Percentiles rank a stretch among this genome's conserved stretches.
These are phyloP conservation scores for Yamadazyma spencermartinsiae DNA, from an alignment of 1,139 yeast species.

Conservation along the genomic window DNA sequence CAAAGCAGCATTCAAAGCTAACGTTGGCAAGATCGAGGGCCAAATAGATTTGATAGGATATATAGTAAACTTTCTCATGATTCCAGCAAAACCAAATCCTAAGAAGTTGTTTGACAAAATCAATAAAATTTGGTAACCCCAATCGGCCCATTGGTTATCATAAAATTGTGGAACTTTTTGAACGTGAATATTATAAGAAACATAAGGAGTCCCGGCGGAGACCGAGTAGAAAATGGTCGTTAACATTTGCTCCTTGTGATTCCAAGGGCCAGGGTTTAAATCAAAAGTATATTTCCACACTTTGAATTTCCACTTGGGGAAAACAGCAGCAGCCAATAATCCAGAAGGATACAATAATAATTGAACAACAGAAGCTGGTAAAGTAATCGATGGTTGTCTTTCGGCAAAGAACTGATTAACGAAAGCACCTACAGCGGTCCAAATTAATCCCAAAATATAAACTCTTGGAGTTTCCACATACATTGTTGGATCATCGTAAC, in stretches of 20 bases:
- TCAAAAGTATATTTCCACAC: constrained; percentile 35
- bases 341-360: constrained; percentile 62
- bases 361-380: constrained; percentile 52
- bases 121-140: constrained; percentile 53
- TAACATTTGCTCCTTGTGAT: constrained; percentile 61
- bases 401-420: constrained; percentile 59
- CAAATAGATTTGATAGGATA: constrained; percentile 58
- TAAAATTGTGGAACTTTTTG: constrained; percentile 44
- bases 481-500: constrained; percentile 48
- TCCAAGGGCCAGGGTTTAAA: constrained; percentile 63
- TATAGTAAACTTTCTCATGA: constrained; percentile 55
- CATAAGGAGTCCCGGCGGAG: constrained; percentile 46
- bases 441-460: constrained; percentile 49
- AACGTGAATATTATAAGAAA: constrained; percentile 42
- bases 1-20: constrained; percentile 59
- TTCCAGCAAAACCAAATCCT: constrained; percentile 67
- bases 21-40: constrained; percentile 55
- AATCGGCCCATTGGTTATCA: constrained; percentile 41
- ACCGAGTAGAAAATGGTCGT: constrained; percentile 41
- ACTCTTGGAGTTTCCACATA: constrained; percentile 59
- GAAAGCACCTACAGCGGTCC: constrained; percentile 57
- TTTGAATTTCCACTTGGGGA: constrained; percentile 52
- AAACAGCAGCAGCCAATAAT: constrained; percentile 27
- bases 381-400: constrained; percentile 52
- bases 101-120: constrained; percentile 55